Base-by-base conservation (phyloP, 768 basidiomycete genomes). In the Sporobolomyces pararoseus region DNA sequence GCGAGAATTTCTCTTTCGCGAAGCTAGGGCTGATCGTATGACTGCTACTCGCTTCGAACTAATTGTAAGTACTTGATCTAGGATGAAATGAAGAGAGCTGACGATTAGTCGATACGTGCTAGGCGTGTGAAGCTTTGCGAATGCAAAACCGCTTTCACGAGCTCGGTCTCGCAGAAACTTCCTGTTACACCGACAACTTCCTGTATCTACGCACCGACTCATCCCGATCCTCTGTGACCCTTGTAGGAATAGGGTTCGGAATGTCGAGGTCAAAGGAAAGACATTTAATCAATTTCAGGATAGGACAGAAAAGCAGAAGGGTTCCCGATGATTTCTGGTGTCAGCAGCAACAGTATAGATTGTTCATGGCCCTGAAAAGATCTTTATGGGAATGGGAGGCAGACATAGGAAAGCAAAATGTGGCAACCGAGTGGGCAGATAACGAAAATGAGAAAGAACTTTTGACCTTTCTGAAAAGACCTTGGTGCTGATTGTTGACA, bases 131-230 rank as follows among this genome's bases (percentile, higher is more conserved):
- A 4, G 53, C 53, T n/a, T 34, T 55, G 6, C 53, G 53, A 13
- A 12, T 55, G 5, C 53, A 55, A 37, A 35, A 55, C 21, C 53
- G 53, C 32, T 21, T 55, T 25, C 53, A 55, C 53, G 29, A 55
- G 12, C n/a, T 35, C 7, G 53, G 21, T 12, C 31, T 55, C 35
- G 53, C 31, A 6, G 4, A 16, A 7, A 37, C 32, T 4, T 34
- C 35, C 9, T 55, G 32, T 27, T 19, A 7, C 7, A 4, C 35
- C 53, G 35, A 55, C 14, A 34, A 34, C 16, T 55, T 35, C 29
- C 7, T 35, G 12, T 37, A 21, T 23, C 32, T 35, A 23, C 53
- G n/a, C 13, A n/a, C 47, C 12, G 7, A 10, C 52, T 53, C 52
- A 9, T 29, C 13, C 52, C 4, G 52, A 23, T 7, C 31, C 4